Conservation (phyloP, 495 filamentous ascomycete species). For the Aspergillus conjunctus region DNA sequence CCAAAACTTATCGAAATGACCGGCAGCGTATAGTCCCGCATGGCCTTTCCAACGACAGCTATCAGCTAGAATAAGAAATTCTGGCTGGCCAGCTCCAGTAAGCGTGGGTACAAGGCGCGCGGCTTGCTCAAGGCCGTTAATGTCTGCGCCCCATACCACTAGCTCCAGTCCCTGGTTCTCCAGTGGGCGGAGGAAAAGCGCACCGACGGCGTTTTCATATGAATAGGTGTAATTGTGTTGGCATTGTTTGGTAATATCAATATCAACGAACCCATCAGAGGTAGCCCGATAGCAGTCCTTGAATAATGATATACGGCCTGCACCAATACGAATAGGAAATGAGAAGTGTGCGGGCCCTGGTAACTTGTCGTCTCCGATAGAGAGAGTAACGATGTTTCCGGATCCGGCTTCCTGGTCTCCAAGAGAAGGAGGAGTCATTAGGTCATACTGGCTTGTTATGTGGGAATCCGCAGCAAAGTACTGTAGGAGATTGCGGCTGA, state of each 20-base stretch:
- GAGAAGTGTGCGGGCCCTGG: slow-evolving; percentile 9
- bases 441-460: slow-evolving; percentile 30
- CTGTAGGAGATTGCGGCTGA: slow-evolving; percentile 61
- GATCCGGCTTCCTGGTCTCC: slow-evolving; percentile 1
- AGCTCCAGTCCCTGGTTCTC: slow-evolving; percentile 51
- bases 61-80: slow-evolving; percentile 52
- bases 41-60: slow-evolving; percentile 53
- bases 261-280: not conserved
- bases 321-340: slow-evolving; percentile 26
- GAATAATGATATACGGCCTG: slow-evolving; percentile 18
- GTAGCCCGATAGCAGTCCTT: not conserved
- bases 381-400: slow-evolving; percentile 42
- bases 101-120: slow-evolving; percentile 58
- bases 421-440: not conserved
- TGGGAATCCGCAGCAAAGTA: slow-evolving; percentile 60
- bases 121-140: slow-evolving; percentile 48
- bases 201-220: slow-evolving; percentile 42
- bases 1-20: slow-evolving; percentile 59
- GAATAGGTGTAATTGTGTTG: slow-evolving; percentile 19
- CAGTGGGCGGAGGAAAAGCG: slow-evolving; percentile 52
- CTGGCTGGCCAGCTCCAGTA: slow-evolving; percentile 61
- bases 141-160: slow-evolving; percentile 57
- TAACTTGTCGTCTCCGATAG: slow-evolving; percentile 20
- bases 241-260: slow-evolving; percentile 1
- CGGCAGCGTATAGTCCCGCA: slow-evolving; percentile 55